A percentile compares a stretch with the other conserved stretches of the same genome.
These are phyloP conservation scores for Sporothrix curviconia DNA, from an alignment of 2,329 filamentous ascomycete species.

Conservation along the genomic window DNA sequence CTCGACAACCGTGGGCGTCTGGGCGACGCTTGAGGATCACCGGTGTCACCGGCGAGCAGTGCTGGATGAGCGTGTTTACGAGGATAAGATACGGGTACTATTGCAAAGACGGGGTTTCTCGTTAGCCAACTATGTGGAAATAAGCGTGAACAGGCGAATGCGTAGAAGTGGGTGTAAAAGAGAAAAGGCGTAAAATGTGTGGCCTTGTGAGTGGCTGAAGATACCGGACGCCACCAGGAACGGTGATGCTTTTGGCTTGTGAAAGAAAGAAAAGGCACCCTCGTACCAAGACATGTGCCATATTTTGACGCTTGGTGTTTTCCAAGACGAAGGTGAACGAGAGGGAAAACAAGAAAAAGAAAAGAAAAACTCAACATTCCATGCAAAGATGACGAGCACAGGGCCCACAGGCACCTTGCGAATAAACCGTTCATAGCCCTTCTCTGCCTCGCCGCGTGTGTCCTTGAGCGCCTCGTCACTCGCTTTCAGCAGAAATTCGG, in stretches of 20 bases:
- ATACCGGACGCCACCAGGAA: not conserved
- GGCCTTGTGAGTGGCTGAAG: too few relatives aligned
- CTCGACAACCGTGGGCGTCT: slow-evolving; percentile 88
- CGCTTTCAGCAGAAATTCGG: slow-evolving; percentile 79
- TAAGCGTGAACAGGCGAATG: not conserved
- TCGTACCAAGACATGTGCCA: too few relatives aligned
- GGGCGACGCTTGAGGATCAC: slow-evolving; percentile 89
- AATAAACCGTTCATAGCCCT: slow-evolving; percentile 86
- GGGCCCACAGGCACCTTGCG: slow-evolving; percentile 82
- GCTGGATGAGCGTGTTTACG: slow-evolving; percentile 85
- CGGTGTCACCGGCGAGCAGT: slow-evolving; percentile 80
- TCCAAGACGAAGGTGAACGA: not conserved
- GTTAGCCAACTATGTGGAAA: not conserved
- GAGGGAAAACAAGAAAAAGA: not conserved
- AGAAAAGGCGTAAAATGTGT: too few relatives aligned
- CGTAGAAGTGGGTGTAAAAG: too few relatives aligned
- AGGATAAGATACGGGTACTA: slow-evolving; percentile 93
- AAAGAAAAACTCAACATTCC: slow-evolving; percentile 68
- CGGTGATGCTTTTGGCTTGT: not conserved
- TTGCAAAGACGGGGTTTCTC: not conserved
- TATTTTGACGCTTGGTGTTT: too few relatives aligned
- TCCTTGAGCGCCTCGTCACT: slow-evolving; percentile 72
- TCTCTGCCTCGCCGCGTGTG: slow-evolving; percentile 74
- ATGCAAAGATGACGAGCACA: slow-evolving; percentile 84
- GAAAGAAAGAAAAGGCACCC: not conserved